Evolutionary conservation across 257 asterid genomes (phyloP).

Genomic region (Linaria vulgaris): DNA sequence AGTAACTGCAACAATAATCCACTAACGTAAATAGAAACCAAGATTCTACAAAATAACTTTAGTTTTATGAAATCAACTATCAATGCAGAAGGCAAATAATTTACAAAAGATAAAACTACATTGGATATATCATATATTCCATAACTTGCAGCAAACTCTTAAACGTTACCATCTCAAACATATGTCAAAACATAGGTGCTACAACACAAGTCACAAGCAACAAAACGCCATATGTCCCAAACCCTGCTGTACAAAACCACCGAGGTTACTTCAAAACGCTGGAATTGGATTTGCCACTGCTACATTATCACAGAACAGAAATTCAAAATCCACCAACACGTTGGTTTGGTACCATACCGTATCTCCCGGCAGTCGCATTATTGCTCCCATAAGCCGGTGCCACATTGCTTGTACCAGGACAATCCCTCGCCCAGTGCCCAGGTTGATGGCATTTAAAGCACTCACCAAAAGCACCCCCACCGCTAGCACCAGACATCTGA

Average conservation of each 20-base stretch:
- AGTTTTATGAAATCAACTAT: neutral
- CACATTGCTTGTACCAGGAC: constrained; percentile 50
- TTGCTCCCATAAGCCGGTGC: constrained; percentile 58
- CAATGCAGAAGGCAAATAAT: neutral
- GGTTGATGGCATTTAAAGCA: constrained; percentile 78
- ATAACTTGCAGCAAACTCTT: too few species aligned
- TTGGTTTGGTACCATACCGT: constrained; percentile 59
- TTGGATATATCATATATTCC: neutral
- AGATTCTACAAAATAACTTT: too few species aligned
- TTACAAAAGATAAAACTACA: neutral
- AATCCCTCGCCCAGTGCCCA: constrained; percentile 91
- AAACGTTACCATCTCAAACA: too few species aligned
- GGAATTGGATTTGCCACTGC: constrained; percentile 2
- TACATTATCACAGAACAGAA: neutral
- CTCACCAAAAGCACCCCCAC: constrained; percentile 44
- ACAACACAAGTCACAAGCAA: neutral
- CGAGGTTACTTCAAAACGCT: neutral
- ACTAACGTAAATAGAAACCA: too few species aligned
- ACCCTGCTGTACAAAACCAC: constrained; percentile 15
- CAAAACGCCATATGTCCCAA: constrained; percentile 1
- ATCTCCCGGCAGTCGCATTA: constrained; percentile 52
- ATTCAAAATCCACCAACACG: constrained; percentile 72
- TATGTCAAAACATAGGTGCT: constrained; percentile 24
- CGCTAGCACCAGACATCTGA: constrained; percentile 32
- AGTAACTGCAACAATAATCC: too few species aligned